A percentile compares a stretch with the other conserved stretches of the same genome.
These are phyloP conservation scores for Favolaschia claudopus DNA, from an alignment of 768 basidiomycete genomes.

Conservation along the genomic window DNA sequence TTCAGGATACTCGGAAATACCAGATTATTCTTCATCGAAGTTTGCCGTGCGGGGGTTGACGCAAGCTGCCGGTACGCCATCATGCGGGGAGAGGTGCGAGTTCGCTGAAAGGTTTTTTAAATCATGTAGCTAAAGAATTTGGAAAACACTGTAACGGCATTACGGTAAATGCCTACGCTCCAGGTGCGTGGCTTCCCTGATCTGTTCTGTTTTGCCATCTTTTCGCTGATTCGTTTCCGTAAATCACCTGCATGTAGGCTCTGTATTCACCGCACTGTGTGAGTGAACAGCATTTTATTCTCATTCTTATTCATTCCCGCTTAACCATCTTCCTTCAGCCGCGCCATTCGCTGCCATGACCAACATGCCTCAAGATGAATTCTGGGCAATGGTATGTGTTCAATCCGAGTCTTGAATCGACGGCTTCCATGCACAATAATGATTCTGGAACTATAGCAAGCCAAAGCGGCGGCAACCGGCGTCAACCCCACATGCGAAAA, in stretches of 20 bases:
- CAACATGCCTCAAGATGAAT: not conserved
- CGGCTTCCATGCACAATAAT: not conserved
- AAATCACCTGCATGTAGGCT: conserved; percentile 12
- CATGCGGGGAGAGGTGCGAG: not conserved
- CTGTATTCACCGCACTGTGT: conserved; percentile 22
- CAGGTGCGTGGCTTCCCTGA: not conserved
- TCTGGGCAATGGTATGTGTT: conserved; percentile 8
- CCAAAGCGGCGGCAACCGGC: conserved; percentile 25
- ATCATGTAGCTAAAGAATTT: conserved; percentile 11
- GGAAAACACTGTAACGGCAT: conserved; percentile 24
- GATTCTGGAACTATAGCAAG: conserved; percentile 7
- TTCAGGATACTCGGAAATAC: conserved; percentile 11
- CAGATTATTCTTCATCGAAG: conserved; percentile 41
- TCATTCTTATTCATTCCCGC: not conserved
- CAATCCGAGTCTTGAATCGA: not conserved
- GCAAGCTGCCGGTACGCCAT: conserved; percentile 30
- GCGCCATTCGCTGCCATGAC: conserved; percentile 1
- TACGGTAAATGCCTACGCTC: conserved; percentile 26
- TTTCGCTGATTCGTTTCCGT: not conserved
- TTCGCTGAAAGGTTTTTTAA: too few species aligned
- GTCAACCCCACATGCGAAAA: conserved; percentile 30
- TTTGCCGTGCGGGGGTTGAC: conserved; percentile 49
- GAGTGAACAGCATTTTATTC: not conserved
- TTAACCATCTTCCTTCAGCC: not conserved
- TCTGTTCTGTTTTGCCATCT: not conserved